These are phyloP conservation scores for Astragalus glycyphyllos DNA, from an alignment of 306 rosid species.

Conservation along the genomic window DNA sequence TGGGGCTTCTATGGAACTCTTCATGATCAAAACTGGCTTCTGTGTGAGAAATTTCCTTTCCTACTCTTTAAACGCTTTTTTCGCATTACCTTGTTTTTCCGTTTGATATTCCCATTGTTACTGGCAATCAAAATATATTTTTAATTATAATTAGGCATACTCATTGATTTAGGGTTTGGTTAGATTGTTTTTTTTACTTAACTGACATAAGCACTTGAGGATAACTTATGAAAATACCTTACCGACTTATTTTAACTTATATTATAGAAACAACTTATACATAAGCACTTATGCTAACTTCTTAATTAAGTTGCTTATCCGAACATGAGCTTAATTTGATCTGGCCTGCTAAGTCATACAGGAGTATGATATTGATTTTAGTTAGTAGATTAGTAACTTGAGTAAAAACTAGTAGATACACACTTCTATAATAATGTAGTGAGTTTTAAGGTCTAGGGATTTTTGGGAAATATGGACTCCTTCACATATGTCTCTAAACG, in stretches of 20 bases:
- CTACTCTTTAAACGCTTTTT: constrained; percentile 24
- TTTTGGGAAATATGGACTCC: not conserved
- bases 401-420: not conserved
- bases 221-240: too few relatives aligned
- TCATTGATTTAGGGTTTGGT: not conserved
- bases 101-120: constrained; percentile 31
- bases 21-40: constrained; percentile 93
- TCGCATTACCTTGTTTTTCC: constrained; percentile 20
- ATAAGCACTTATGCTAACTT: too few relatives aligned
- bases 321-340: not conserved
- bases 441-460: not conserved
- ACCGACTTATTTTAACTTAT: too few relatives aligned
- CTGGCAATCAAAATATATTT: not conserved
- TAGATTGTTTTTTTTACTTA: too few relatives aligned
- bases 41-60: constrained; percentile 78
- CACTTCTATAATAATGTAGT: not conserved
- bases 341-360: not conserved
- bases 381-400: constrained; percentile 25
- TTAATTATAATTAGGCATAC: not conserved
- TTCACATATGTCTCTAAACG: not conserved
- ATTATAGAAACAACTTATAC: too few relatives aligned
- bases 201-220: too few relatives aligned
- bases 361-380: constrained; percentile 10
- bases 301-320: too few relatives aligned
- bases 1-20: constrained; percentile 92